phyloP scores from a whole-genome alignment of 2,329 filamentous ascomycete genomes.

The Eutypa lata region DNA sequence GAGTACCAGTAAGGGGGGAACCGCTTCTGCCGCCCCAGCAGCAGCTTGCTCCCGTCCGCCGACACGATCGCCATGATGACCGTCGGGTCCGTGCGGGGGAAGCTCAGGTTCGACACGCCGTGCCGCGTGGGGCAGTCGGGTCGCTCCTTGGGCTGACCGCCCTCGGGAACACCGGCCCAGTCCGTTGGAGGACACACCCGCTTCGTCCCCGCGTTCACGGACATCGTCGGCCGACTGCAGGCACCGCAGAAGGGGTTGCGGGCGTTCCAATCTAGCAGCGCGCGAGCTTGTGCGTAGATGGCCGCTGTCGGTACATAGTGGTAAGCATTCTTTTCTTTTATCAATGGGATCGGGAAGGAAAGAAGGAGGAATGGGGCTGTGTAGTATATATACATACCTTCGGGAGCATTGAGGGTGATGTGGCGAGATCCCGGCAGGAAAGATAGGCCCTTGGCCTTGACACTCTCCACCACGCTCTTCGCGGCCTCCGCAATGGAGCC shows the following conservation, averaged over 20 bases:
- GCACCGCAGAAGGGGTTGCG: slow-evolving; percentile 89
- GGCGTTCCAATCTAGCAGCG: slow-evolving; percentile 89
- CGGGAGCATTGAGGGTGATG: slow-evolving; percentile 42
- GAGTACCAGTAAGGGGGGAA: slow-evolving; percentile 86
- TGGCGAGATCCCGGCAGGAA: slow-evolving; percentile 60
- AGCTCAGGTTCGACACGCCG: slow-evolving; percentile 85
- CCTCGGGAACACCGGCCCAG: slow-evolving; percentile 40
- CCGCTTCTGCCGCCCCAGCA: slow-evolving; percentile 81
- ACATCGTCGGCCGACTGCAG: slow-evolving; percentile 80
- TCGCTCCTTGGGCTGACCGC: slow-evolving; percentile 48
- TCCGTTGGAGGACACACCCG: slow-evolving; percentile 74
- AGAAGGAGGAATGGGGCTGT: not conserved
- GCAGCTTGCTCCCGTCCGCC: slow-evolving; percentile 69
- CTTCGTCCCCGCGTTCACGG: slow-evolving; percentile 77
- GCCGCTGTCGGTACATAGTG: slow-evolving; percentile 61
- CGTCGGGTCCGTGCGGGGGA: slow-evolving; percentile 89
- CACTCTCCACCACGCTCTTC: slow-evolving; percentile 53
- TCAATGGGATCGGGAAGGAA: not conserved
- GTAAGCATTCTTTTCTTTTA: not conserved
- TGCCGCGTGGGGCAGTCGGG: slow-evolving; percentile 76
- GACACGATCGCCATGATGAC: slow-evolving; percentile 94
- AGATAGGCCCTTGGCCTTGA: slow-evolving; percentile 58
- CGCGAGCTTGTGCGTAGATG: slow-evolving; percentile 84
- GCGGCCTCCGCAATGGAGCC: slow-evolving; percentile 61
- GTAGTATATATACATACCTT: slow-evolving; percentile 35